These are phyloP conservation scores for Geotrichum siamense DNA, from an alignment of 1,139 yeast genomes.

Conservation along the genomic window DNA sequence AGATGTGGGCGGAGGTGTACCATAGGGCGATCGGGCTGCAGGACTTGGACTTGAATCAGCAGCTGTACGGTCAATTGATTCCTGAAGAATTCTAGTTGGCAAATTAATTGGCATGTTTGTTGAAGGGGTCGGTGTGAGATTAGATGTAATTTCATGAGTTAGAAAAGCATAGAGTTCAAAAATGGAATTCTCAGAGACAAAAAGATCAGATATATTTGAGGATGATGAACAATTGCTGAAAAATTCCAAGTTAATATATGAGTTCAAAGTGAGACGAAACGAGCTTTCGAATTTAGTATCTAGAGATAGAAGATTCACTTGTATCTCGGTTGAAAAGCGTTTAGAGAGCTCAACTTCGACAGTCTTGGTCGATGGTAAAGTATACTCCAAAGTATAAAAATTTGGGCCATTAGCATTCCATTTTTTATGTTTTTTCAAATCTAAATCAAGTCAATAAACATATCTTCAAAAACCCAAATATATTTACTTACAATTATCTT, in stretches of 20 bases:
- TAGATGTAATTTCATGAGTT: conserved; percentile 3
- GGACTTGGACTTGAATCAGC: conserved; percentile 17
- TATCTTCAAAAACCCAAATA: background rate
- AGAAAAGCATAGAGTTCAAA: conserved; percentile 3
- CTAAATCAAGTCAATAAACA: background rate
- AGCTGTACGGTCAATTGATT: conserved; percentile 13
- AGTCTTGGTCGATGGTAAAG: background rate
- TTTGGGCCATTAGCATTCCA: conserved; percentile 14
- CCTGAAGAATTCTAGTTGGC: conserved; percentile 12
- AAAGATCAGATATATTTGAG: conserved; percentile 5
- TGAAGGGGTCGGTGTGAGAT: background rate
- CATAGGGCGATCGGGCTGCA: conserved; percentile 11
- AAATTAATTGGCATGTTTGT: background rate
- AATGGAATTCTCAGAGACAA: conserved; percentile 3
- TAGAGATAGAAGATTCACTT: conserved; percentile 4
- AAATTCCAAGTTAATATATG: conserved; percentile 2
- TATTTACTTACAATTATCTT: conserved; percentile 2
- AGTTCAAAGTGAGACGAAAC: background rate
- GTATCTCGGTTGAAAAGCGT: conserved; percentile 8
- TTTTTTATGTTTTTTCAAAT: background rate
- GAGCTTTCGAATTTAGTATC: conserved; percentile 8
- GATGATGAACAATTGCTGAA: background rate
- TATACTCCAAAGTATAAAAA: conserved; percentile 8
- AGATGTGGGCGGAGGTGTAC: conserved; percentile 9
- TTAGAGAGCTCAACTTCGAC: conserved; percentile 11